Base-by-base conservation (phyloP, 2,329 filamentous ascomycete genomes). In the Ophiostoma australiae region DNA sequence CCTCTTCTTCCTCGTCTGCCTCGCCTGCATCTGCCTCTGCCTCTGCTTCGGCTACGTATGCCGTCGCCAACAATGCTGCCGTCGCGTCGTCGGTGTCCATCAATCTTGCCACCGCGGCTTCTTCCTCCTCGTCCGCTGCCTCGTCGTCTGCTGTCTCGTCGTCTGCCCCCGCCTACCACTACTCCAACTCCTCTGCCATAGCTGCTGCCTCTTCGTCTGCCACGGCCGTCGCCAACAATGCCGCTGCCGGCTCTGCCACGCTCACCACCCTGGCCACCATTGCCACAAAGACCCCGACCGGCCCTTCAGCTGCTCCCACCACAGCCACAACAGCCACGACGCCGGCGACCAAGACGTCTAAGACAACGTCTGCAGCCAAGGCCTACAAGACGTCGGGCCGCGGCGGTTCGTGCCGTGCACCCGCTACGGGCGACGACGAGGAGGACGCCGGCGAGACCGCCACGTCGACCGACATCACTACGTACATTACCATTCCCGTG, bases 371-470 rank as follows among this genome's bases (percentile, higher is more conserved):
- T 8, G 20, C 33, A 13, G 35, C 7, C 33, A 39, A 66, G 63
- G 2, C 17, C 5, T 20, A 63, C 58, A 63, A 63, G 58, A 33
- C 58, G 1, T 63, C 58, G 1, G 58, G 58, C 11, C 58, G 58
- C 35, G 63, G 35, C 35, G 35, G 63, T 10, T 20, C 63, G n/a
- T 66, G 63, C 63, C 63, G 63, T 15, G n/a, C n/a, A 10, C 63
- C 63, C 1, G n/a, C 35, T 4, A 7, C 17, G 7, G 33, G 23
- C 63, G 63, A 39, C 11, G 35, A 66, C 20, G 33, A 39, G 5
- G 20, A 6, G 13, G 31, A 35, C 27, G 27, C 3, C 13, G 58
- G 8, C 52, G 11, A 63, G 33, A 23, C 35, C 0, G 20, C 63
- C 20, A 39, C 63, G 20, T 39, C 63, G 3, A 39, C 33, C 20